Base-by-base conservation (phyloP, 75 land plant genomes). In the Picea glauca region DNA sequence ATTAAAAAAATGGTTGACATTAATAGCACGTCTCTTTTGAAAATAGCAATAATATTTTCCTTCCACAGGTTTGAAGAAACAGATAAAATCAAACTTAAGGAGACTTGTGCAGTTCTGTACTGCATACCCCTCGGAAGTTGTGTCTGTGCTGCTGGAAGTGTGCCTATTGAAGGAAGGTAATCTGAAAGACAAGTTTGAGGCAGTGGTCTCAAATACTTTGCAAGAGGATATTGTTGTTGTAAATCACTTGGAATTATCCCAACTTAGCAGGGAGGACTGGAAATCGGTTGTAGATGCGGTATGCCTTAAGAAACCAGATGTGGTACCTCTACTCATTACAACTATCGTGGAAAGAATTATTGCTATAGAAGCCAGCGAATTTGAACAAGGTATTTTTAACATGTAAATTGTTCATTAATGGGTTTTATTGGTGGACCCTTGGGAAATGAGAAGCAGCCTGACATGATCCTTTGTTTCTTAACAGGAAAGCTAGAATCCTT, bases 91-190 rank as follows among this genome's bases (percentile, higher is more conserved):
- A 72, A 33, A 78, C 43, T 50, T 81, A 62, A 91, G 87, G 72
- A 78, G 50, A 56, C 82, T 91, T 75, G 58, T 82, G 58, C 80
- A 79, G 54, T 79, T 90, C 18, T 87, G 85, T 67, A 77, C 84
- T 54, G 70, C 84, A 14, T 84, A 74, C 64, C 77, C 89, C 13
- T 75, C 80, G 54, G 96, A 92, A 78, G 78, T 94, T 40, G 91
- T 83, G 21, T 77, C 86, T 46, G 75, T 89, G 15, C 62, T 92
- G 80, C 62, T 94, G 62, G 89, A 88, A 12, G 76, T 75, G 38
- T 83, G 90, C 31, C 78, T 81, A 15, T 31, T 85, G 58, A 85
- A 86, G 65, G 65, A 81, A 31, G 46, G 75, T 20, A 40, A 79
- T 40, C 74, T 62, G 14, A 17, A 18, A 70, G 18, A 40, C 73